phyloP scores from a whole-genome alignment of 192 early-diverging fungal genomes.

The Backusella westeae region DNA sequence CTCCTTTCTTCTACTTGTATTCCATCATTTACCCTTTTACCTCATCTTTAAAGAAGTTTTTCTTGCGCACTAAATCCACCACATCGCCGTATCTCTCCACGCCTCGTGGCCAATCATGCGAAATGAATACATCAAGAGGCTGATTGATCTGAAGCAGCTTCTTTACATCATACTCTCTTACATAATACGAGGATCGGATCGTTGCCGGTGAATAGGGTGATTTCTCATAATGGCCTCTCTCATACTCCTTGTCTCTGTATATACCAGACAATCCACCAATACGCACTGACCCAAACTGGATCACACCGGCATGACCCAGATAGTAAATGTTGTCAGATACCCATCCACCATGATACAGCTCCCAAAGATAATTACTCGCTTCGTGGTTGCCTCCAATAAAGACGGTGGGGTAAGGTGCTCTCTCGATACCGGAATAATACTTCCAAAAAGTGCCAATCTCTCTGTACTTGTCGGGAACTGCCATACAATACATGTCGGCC shows the following conservation, averaged over 20 bases:
- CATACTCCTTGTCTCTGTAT: conserved; percentile 64
- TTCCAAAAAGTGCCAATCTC: conserved; percentile 85
- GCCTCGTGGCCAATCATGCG: conserved; percentile 95
- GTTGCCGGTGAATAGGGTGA: conserved; percentile 70
- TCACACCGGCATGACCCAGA: conserved; percentile 81
- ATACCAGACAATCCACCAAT: conserved; percentile 96
- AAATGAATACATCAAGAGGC: conserved; percentile 87
- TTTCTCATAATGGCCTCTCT: conserved; percentile 70
- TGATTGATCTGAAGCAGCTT: conserved; percentile 70
- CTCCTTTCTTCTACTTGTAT: neutral
- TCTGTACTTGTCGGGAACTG: conserved; percentile 86
- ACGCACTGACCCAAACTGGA: conserved; percentile 85
- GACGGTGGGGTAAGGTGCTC: conserved; percentile 83
- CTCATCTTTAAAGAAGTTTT: conserved; percentile 76
- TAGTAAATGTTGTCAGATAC: conserved; percentile 92
- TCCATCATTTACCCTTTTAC: conserved; percentile 37
- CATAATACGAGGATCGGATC: conserved; percentile 82
- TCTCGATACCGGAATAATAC: conserved; percentile 84
- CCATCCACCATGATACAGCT: conserved; percentile 97
- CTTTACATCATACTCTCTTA: conserved; percentile 78
- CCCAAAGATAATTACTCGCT: conserved; percentile 90
- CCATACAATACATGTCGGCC: conserved; percentile 76
- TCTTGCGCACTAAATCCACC: conserved; percentile 54
- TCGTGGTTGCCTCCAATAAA: conserved; percentile 99
- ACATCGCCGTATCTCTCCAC: conserved; percentile 82